Conservation (phyloP, 1,284 basidiomycete species). For the Leccinum pseudoinsigne region DNA sequence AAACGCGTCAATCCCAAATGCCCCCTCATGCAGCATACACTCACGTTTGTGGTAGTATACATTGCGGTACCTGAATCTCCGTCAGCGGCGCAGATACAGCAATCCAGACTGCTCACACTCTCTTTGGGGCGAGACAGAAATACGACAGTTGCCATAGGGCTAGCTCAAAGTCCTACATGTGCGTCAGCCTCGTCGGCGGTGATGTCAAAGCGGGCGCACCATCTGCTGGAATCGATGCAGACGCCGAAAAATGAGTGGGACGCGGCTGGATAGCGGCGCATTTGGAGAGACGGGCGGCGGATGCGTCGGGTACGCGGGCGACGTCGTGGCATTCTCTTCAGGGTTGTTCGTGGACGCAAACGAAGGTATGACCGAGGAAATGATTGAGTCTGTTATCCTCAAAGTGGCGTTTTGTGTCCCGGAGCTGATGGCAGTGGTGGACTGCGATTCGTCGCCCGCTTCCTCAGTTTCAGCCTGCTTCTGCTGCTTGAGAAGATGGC, state of each 20-base stretch:
- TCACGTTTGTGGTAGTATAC: slow-evolving; percentile 91
- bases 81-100: slow-evolving; percentile 14
- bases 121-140: slow-evolving; percentile 83
- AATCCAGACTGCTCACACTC: slow-evolving; percentile 68
- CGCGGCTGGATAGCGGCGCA: slow-evolving; percentile 46
- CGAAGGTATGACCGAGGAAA: slow-evolving; percentile 70
- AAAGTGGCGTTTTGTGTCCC: slow-evolving; percentile 4
- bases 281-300: slow-evolving; percentile 38
- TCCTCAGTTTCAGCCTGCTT: neutral
- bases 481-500: too few species aligned
- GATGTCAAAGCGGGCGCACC: slow-evolving; percentile 36
- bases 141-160: slow-evolving; percentile 94
- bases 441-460: slow-evolving; percentile 26
- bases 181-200: slow-evolving; percentile 5
- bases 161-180: slow-evolving; percentile 86
- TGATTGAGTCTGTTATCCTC: slow-evolving; percentile 41
- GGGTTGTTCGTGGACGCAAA: slow-evolving; percentile 50
- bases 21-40: neutral
- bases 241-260: slow-evolving; percentile 78
- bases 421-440: slow-evolving; percentile 11
- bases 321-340: slow-evolving; percentile 32
- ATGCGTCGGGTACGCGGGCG: slow-evolving; percentile 40
- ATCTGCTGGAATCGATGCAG: slow-evolving; percentile 83
- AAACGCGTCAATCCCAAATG: slow-evolving; percentile 1
- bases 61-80: slow-evolving; percentile 69